These are phyloP conservation scores for Penicillium frequentans DNA, from an alignment of 2,329 filamentous ascomycete species.

Conservation along the genomic window DNA sequence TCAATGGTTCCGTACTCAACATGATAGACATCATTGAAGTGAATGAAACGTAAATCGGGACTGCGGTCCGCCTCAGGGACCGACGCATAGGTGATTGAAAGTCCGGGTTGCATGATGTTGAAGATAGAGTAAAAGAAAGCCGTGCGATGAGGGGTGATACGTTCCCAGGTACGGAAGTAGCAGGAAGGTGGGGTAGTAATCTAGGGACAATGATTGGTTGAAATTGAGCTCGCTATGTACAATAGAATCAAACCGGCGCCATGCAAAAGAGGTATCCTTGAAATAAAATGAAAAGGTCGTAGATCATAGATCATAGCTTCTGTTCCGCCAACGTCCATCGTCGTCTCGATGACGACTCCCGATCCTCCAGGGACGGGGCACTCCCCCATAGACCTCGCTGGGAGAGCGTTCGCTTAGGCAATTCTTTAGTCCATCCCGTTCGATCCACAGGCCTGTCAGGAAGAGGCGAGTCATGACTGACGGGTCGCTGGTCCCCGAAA, in stretches of 20 bases:
- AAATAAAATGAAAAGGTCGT: constrained; percentile 1
- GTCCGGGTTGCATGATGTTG: constrained; percentile 29
- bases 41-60: constrained; percentile 76
- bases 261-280: constrained; percentile 23
- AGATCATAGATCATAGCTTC: constrained; percentile 20
- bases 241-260: constrained; percentile 13
- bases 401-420: constrained; percentile 30
- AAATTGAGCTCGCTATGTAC: background rate
- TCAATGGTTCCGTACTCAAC: constrained; percentile 57
- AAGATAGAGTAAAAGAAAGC: background rate
- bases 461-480: constrained; percentile 13
- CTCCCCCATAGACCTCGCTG: constrained; percentile 42
- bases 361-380: constrained; percentile 28
- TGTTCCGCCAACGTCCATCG: constrained; percentile 42
- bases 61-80: constrained; percentile 36
- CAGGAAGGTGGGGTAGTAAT: background rate
- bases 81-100: constrained; percentile 45
- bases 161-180: too few species aligned
- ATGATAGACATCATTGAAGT: constrained; percentile 95
- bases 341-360: constrained; percentile 29
- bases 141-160: background rate
- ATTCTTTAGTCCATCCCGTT: constrained; percentile 16
- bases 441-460: constrained; percentile 6
- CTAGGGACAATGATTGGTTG: background rate
- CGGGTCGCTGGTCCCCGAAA: constrained; percentile 31